Base-by-base conservation (phyloP, 2,329 filamentous ascomycete genomes). In the Fusarium agapanthi region DNA sequence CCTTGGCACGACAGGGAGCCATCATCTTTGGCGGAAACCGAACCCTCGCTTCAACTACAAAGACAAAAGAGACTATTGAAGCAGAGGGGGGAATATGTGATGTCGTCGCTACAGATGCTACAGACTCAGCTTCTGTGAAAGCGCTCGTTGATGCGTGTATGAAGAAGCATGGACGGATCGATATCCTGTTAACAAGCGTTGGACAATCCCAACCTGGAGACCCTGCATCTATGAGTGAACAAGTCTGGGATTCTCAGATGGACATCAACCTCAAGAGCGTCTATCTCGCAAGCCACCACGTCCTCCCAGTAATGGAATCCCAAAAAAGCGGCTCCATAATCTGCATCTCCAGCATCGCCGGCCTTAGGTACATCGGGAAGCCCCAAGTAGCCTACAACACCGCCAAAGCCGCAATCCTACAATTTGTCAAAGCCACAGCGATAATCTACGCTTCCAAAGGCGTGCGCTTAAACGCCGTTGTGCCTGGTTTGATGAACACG, bases 111-210 rank as follows among this genome's bases (percentile, higher is more conserved):
- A 82, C 82, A 20, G 81, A 91, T 72, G 88, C 88, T 5, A 90
- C 88, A 1, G 84, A 85, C 11, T 83, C 85, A 0, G 75, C 79
- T 0, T 86, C 87, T 22, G 88, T 90, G 75, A 86, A 88, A 68
- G 76, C 77, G 0, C 83, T 90, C 0, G 84, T 91, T 7, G 84
- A 87, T 38, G 83, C 84, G 0, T 89, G 88, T 48, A 74, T 88
- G 24, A 76, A 81, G 1, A 85, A 84, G 43, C 84, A 89, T 67
- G 87, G 88, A 14, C 83, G 86, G 11, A 86, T 90, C 59, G 89
- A 91, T 69, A 87, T 91, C 28, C 79, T 91, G 1, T 77, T 91
- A 22, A 90, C 89, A 70, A 90, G 90, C 58, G 89, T 90, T 7
- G 89, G 89, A 5, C 84, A 84, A 58, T 87, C 85, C 1, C 87